A percentile compares a stretch with the other conserved stretches of the same genome.
Conservation (phyloP, 2,329 filamentous ascomycete genomes). For the Neocucurbitaria cava region DNA sequence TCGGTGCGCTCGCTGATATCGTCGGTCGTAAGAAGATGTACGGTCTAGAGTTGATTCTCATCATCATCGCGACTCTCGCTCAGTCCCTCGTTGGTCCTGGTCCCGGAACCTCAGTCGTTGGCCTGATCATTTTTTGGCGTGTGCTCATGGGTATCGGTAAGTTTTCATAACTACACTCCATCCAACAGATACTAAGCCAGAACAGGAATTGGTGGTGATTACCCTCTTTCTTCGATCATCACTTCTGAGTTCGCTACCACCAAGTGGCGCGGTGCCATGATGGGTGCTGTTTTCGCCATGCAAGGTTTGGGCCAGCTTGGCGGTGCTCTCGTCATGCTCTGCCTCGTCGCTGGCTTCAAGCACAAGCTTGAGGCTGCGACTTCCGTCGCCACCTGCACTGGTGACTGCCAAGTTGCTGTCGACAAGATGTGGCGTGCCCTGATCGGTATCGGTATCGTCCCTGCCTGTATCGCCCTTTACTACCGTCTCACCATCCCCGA, state of each 20-base stretch:
- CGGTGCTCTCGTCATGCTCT: constrained; percentile 46
- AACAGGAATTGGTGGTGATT: constrained; percentile 69
- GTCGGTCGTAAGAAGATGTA: constrained; percentile 87
- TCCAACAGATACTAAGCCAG: constrained; percentile 4
- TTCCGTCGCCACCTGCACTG: constrained; percentile 35
- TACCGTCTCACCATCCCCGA: constrained; percentile 54
- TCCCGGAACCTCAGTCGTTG: constrained; percentile 46
- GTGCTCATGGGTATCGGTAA: constrained; percentile 51
- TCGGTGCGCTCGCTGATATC: constrained; percentile 68
- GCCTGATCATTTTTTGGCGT: constrained; percentile 51
- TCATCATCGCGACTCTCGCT: constrained; percentile 49
- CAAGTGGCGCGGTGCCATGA: constrained; percentile 51
- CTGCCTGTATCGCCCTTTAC: constrained; percentile 51
- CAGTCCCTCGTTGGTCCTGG: constrained; percentile 45
- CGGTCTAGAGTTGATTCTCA: constrained; percentile 58
- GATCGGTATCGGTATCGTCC: constrained; percentile 49
- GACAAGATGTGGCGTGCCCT: constrained; percentile 53
- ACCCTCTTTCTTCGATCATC: constrained; percentile 83
- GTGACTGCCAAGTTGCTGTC: constrained; percentile 41
- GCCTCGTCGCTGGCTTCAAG: constrained; percentile 42
- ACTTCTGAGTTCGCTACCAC: constrained; percentile 63
- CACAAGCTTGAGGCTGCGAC: constrained; percentile 26
- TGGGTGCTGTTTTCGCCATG: constrained; percentile 54
- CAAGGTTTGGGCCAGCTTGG: constrained; percentile 53
- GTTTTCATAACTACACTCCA: neutral